Evolutionary conservation across 2,329 filamentous ascomycete species (phyloP).

Genomic region (Beauveria caledonica): DNA sequence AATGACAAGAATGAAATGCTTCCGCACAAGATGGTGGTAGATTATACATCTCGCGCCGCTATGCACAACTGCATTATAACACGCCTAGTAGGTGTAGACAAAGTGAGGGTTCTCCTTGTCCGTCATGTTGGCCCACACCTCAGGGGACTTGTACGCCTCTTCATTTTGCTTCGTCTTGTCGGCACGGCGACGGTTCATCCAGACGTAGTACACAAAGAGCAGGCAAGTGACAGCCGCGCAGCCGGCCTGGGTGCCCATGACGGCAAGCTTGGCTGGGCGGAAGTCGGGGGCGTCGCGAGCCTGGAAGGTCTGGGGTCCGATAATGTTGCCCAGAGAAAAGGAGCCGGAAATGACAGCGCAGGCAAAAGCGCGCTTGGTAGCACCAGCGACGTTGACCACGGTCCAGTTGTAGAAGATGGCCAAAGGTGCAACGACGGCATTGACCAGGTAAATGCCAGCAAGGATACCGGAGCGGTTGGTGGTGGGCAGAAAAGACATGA

Average conservation of each 20-base stretch:
- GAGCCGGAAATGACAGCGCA: constrained; percentile 40
- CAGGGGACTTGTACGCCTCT: constrained; percentile 31
- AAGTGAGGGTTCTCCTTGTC: constrained; percentile 51
- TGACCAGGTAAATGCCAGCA: constrained; percentile 43
- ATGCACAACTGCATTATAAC: background rate
- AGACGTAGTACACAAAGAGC: constrained; percentile 42
- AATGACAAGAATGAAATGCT: background rate
- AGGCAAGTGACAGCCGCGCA: constrained; percentile 32
- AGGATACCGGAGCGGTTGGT: constrained; percentile 38
- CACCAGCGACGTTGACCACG: constrained; percentile 42
- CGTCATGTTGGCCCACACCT: constrained; percentile 42
- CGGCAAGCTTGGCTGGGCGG: constrained; percentile 45
- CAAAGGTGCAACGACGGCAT: constrained; percentile 38
- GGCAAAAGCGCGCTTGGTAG: constrained; percentile 44
- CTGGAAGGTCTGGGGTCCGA: constrained; percentile 49
- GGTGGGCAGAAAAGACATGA: constrained; percentile 44
- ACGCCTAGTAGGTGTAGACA: constrained; percentile 38
- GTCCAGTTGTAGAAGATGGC: constrained; percentile 40
- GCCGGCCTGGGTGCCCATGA: constrained; percentile 42
- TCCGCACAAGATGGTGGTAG: background rate
- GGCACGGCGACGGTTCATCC: constrained; percentile 35
- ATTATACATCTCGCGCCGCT: background rate
- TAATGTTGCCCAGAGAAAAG: constrained; percentile 47
- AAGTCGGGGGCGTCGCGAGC: constrained; percentile 42
- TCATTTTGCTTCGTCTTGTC: constrained; percentile 26